Conservation (phyloP, 495 filamentous ascomycete genomes). For the Chaetomium fimeti region DNA sequence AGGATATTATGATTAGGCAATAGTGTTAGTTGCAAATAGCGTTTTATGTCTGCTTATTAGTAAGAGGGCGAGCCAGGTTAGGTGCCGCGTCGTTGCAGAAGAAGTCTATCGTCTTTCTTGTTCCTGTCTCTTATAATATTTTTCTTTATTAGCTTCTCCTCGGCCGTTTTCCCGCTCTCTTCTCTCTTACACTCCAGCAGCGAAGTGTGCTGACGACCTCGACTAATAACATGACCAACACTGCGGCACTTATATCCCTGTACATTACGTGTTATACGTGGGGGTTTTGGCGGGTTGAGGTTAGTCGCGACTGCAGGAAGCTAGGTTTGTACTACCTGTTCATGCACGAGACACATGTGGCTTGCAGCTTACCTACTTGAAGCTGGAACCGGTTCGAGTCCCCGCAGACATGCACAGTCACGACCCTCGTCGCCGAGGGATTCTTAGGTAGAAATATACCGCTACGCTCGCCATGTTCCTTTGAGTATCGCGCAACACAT, state of each 20-base stretch:
- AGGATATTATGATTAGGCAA: background rate
- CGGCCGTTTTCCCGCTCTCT: background rate
- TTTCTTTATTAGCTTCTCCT: background rate
- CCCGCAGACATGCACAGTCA: background rate
- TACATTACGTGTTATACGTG: background rate
- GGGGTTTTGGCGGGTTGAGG: background rate
- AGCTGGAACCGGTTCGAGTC: background rate
- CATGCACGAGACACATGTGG: background rate
- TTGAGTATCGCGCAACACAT: too few species aligned
- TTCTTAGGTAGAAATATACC: background rate
- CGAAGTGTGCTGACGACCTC: background rate
- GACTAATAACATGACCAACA: background rate
- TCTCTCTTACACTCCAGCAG: background rate
- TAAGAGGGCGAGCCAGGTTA: background rate
- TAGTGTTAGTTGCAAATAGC: background rate
- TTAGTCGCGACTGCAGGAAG: background rate
- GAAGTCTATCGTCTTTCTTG: background rate
- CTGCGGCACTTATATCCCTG: background rate
- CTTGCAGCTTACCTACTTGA: background rate
- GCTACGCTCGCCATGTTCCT: background rate
- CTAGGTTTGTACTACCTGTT: background rate
- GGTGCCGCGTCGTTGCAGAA: background rate
- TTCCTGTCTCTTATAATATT: background rate
- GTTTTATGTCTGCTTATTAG: background rate
- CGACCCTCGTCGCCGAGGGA: background rate